Conservation (phyloP, 2,329 filamentous ascomycete species). For the Fusarium praegraminearum region DNA sequence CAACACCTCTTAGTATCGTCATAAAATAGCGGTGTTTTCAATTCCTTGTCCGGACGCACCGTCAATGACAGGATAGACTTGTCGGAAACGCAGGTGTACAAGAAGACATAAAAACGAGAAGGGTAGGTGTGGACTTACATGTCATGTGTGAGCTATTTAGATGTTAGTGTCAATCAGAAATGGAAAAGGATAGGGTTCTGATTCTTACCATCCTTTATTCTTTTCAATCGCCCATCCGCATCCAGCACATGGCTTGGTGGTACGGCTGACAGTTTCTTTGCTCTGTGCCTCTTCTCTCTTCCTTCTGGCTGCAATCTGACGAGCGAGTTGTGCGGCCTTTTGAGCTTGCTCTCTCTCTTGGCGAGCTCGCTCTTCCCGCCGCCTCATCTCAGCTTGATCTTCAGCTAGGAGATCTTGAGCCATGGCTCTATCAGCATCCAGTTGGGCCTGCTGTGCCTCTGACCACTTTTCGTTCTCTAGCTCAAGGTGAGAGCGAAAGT, state of each 20-base stretch:
- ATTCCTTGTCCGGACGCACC: constrained; percentile 28
- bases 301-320: constrained; percentile 46
- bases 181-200: neutral
- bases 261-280: constrained; percentile 42
- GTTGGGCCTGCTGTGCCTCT: constrained; percentile 60
- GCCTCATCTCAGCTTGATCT: constrained; percentile 46
- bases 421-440: constrained; percentile 58
- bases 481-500: constrained; percentile 55
- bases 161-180: constrained; percentile 39
- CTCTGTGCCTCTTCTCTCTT: constrained; percentile 54
- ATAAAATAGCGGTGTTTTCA: neutral
- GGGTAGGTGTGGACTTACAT: constrained; percentile 51
- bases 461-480: constrained; percentile 50
- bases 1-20: constrained; percentile 28
- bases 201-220: constrained; percentile 57
- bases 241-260: constrained; percentile 55
- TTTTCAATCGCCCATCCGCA: constrained; percentile 57
- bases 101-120: neutral
- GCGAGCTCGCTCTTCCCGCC: constrained; percentile 41
- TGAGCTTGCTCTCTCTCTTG: constrained; percentile 42
- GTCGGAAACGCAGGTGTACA: constrained; percentile 2
- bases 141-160: constrained; percentile 55
- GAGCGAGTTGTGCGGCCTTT: constrained; percentile 47
- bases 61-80: constrained; percentile 14
- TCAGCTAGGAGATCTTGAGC: constrained; percentile 50